These are phyloP conservation scores for Talaromyces ruber DNA, from an alignment of 495 filamentous ascomycete genomes.

Conservation along the genomic window DNA sequence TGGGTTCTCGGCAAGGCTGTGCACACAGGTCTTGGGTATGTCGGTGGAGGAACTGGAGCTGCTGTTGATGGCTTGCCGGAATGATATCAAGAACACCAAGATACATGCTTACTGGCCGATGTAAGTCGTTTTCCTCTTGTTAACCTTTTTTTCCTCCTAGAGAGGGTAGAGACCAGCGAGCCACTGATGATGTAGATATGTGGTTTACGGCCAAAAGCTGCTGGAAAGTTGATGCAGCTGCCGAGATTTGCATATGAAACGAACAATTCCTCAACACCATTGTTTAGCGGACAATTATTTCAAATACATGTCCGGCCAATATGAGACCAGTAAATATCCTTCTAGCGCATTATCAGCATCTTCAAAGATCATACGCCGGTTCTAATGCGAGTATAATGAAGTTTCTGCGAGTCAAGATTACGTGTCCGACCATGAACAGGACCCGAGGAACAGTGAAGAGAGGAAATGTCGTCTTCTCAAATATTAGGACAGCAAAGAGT, in stretches of 20 bases:
- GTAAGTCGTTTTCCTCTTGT: not conserved
- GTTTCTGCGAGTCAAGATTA: too few relatives aligned
- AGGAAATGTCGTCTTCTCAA: too few relatives aligned
- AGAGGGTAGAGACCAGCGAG: not conserved
- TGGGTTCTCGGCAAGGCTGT: not conserved
- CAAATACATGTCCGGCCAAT: too few relatives aligned
- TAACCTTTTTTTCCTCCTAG: not conserved
- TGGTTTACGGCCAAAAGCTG: not conserved
- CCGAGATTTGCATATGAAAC: not conserved
- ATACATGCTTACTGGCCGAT: slow-evolving; percentile 1
- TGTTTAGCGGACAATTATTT: too few relatives aligned
- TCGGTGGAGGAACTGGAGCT: not conserved
- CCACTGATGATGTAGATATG: not conserved
- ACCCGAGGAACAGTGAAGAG: too few relatives aligned
- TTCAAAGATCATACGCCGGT: too few relatives aligned
- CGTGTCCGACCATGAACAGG: too few relatives aligned
- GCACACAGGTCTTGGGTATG: not conserved
- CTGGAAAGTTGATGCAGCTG: not conserved
- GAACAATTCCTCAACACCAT: not conserved
- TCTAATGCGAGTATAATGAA: too few relatives aligned
- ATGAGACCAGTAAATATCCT: too few relatives aligned
- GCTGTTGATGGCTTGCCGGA: not conserved
- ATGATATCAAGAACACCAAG: not conserved
- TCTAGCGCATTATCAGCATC: too few relatives aligned
- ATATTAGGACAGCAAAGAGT: too few relatives aligned